A percentile compares a stretch with the other conserved stretches of the same genome.
These are phyloP conservation scores for Trichoderma virens DNA, from an alignment of 495 filamentous ascomycete genomes.

Conservation along the genomic window DNA sequence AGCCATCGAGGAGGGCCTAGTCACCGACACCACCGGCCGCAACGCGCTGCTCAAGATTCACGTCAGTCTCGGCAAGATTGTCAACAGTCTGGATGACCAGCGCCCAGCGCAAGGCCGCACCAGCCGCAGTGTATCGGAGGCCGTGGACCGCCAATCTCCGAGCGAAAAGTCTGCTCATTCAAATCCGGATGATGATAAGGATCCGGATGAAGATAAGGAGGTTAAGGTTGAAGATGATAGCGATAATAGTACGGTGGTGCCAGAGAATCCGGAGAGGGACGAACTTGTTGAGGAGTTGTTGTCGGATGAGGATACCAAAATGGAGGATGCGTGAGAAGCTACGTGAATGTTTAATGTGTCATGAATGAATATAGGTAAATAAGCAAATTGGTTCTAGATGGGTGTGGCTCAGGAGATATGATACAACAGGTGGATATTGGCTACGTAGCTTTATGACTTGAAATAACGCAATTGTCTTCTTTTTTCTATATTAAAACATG, in stretches of 20 bases:
- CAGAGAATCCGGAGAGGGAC: slow-evolving; percentile 17
- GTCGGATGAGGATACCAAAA: slow-evolving; percentile 34
- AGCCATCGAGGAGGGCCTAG: slow-evolving; percentile 62
- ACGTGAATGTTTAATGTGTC: not conserved
- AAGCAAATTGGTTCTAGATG: too few species aligned
- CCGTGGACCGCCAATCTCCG: slow-evolving; percentile 6
- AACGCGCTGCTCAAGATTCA: slow-evolving; percentile 78
- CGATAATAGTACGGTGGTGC: slow-evolving; percentile 16
- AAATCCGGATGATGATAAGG: not conserved
- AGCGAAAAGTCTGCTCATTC: slow-evolving; percentile 16
- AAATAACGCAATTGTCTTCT: too few species aligned
- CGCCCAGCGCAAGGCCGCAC: slow-evolving; percentile 17
- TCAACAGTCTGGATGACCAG: slow-evolving; percentile 43
- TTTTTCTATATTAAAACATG: too few species aligned
- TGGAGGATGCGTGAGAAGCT: not conserved
- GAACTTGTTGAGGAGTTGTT: slow-evolving; percentile 36
- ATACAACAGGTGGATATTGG: too few species aligned
- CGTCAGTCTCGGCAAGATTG: slow-evolving; percentile 53
- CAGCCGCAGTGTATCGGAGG: slow-evolving; percentile 12
- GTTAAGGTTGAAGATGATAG: slow-evolving; percentile 28
- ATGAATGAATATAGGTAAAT: not conserved
- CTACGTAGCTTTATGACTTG: too few species aligned
- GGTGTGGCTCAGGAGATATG: too few species aligned
- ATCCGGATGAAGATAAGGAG: not conserved
- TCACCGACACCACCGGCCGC: slow-evolving; percentile 60